Conservation (phyloP, 2,329 filamentous ascomycete species). For the Monilinia fructigena region DNA sequence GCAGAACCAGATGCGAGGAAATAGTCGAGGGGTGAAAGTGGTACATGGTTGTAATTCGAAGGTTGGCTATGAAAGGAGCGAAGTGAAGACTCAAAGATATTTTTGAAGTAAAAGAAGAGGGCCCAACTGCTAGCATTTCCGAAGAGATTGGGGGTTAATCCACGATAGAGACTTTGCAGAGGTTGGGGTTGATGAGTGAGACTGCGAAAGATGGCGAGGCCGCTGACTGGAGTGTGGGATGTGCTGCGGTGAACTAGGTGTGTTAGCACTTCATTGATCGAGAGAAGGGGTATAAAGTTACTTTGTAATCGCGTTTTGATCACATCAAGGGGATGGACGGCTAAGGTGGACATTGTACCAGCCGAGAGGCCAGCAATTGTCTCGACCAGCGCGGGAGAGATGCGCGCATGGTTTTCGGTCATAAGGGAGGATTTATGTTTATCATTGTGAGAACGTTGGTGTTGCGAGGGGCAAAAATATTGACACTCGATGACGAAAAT, state of each 20-base stretch:
- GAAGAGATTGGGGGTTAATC: slow-evolving; percentile 83
- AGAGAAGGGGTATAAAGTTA: slow-evolving; percentile 48
- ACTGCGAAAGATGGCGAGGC: slow-evolving; percentile 52
- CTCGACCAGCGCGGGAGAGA: slow-evolving; percentile 79
- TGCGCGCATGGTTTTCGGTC: slow-evolving; percentile 49
- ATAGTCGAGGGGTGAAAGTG: slow-evolving; percentile 58
- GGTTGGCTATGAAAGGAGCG: slow-evolving; percentile 30
- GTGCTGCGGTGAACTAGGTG: slow-evolving; percentile 52
- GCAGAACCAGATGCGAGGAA: slow-evolving; percentile 71
- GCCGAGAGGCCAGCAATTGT: slow-evolving; percentile 86
- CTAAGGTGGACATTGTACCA: slow-evolving; percentile 80
- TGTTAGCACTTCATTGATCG: slow-evolving; percentile 15
- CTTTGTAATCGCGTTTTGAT: slow-evolving; percentile 95
- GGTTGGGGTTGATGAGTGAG: slow-evolving; percentile 51
- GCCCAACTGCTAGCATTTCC: slow-evolving; percentile 91
- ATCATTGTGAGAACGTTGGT: slow-evolving; percentile 25
- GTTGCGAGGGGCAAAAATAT: slow-evolving; percentile 23
- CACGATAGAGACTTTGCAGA: slow-evolving; percentile 76
- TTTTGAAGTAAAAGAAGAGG: slow-evolving; percentile 82
- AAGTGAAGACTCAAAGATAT: slow-evolving; percentile 49
- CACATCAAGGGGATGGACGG: slow-evolving; percentile 89
- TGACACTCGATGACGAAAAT: slow-evolving; percentile 27
- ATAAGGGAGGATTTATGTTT: slow-evolving; percentile 32
- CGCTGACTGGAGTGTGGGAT: slow-evolving; percentile 46
- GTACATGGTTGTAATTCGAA: slow-evolving; percentile 14